These are phyloP conservation scores for Prunus campanulata DNA, from an alignment of 306 rosid genomes.

Conservation along the genomic window DNA sequence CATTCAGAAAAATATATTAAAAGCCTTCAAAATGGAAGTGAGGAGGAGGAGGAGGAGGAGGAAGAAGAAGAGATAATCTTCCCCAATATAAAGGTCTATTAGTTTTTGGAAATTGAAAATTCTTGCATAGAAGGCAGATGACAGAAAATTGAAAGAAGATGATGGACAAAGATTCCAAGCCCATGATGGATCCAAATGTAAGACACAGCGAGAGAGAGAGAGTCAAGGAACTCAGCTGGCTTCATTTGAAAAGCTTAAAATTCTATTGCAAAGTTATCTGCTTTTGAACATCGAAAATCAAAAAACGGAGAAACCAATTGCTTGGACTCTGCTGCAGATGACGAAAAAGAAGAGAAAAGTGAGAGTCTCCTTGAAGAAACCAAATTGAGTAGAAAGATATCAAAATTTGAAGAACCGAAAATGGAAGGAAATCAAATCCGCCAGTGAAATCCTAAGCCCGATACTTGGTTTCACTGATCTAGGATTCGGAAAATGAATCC, in stretches of 20 bases:
- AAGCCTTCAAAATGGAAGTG: not conserved
- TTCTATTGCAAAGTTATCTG: constrained; percentile 2
- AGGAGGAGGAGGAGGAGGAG: too few species aligned
- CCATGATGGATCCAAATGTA: constrained; percentile 2
- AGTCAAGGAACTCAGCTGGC: constrained; percentile 16
- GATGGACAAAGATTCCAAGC: not conserved
- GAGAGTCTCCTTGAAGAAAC: constrained; percentile 16
- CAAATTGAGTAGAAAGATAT: constrained; percentile 10
- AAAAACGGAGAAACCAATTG: constrained; percentile 7
- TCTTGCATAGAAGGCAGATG: not conserved
- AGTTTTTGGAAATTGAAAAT: not conserved
- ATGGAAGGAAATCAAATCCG: constrained; percentile 4
- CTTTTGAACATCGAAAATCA: constrained; percentile 9
- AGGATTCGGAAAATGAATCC: constrained; percentile 23
- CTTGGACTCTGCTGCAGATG: constrained; percentile 21
- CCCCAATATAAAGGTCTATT: not conserved
- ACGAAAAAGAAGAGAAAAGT: constrained; percentile 11
- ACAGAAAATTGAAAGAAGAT: not conserved
- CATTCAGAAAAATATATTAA: too few species aligned
- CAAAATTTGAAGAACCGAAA: constrained; percentile 17
- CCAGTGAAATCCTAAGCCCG: constrained; percentile 15
- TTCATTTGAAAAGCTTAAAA: constrained; percentile 16
- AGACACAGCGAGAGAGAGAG: not conserved
- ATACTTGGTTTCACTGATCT: constrained; percentile 32
- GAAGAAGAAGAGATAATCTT: not conserved